Base-by-base conservation (phyloP, 306 rosid species). In the Trifolium pratense region DNA sequence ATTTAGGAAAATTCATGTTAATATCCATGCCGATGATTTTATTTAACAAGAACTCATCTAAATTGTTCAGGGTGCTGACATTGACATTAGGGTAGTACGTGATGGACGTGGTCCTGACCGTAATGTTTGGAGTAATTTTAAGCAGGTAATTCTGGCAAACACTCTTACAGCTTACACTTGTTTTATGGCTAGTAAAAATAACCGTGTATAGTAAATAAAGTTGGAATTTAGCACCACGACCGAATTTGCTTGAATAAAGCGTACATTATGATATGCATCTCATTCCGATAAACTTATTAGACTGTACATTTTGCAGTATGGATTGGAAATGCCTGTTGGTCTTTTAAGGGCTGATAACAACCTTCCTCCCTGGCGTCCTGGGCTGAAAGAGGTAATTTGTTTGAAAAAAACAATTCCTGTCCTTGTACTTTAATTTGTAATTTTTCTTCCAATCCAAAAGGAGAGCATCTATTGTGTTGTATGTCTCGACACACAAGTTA, bases 71-170 rank as follows among this genome's bases (percentile, higher is more conserved):
- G 98, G 98, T 73, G 98, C 98, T 81, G 98, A 91, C 59, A 94
- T 94, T 85, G 98, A 94, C 78, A 94, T 94, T 75, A 88, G 98
- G 87, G 97, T 94, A 45, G 95, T 94, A 61, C 94, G 97, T 20
- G 96, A 94, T 85, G 98, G 98, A 45, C 96, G 95, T 17, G 98
- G 98, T 79, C 98, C 98, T 51, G 86, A 94, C 84, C 80, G 96
- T 81, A 94, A 94, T 68, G 92, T 94, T 57, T 91, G 98, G 98
- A 94, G 98, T 83, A 94, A 94, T 80, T 94, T 94, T 84, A 89
- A 89, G 86, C 98, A 94, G 96, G 98, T 91, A 79, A 87, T 56
- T 72, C 13, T 76, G 70, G 74, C 63, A 12, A 53, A 75, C 17
- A 32, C 31, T 21, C 57, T 55, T 65, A 29, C 48, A 31, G 17